phyloP scores from a whole-genome alignment of 257 asterid genomes.

The Mitragyna speciosa region DNA sequence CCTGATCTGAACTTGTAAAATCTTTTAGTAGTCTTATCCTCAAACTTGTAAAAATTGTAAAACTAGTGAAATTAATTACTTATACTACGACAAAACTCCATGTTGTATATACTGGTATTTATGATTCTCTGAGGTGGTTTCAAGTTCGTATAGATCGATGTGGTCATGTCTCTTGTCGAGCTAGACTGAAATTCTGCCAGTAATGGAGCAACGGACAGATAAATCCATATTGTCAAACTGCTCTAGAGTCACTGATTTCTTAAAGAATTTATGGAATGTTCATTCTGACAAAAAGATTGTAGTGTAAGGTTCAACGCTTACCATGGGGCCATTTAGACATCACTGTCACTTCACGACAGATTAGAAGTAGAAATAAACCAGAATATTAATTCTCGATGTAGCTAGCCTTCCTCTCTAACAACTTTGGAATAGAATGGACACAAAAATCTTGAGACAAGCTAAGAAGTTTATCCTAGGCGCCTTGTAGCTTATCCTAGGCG shows the following conservation, averaged over 20 bases:
- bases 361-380: background rate
- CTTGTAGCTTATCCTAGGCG: background rate
- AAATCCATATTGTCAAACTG: slow-evolving; percentile 1
- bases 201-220: slow-evolving; percentile 2
- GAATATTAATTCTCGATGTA: background rate
- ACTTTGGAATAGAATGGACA: background rate
- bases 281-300: background rate
- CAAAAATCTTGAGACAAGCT: slow-evolving; percentile 15
- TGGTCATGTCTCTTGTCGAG: background rate
- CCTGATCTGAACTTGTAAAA: slow-evolving; percentile 27
- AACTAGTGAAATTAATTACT: slow-evolving; percentile 1
- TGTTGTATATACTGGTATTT: background rate
- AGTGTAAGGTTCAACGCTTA: background rate
- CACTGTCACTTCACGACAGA: slow-evolving; percentile 8
- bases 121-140: background rate
- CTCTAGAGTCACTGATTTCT: background rate
- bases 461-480: background rate
- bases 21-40: background rate
- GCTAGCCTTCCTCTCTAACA: background rate
- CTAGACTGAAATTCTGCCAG: slow-evolving; percentile 8
- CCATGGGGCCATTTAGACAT: slow-evolving; percentile 1
- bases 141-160: background rate
- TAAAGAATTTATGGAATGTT: background rate
- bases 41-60: slow-evolving; percentile 17
- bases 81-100: slow-evolving; percentile 10